Evolutionary conservation across 345 rosid genomes (phyloP).

Genomic region (Cardamine chenopodiifolia): DNA sequence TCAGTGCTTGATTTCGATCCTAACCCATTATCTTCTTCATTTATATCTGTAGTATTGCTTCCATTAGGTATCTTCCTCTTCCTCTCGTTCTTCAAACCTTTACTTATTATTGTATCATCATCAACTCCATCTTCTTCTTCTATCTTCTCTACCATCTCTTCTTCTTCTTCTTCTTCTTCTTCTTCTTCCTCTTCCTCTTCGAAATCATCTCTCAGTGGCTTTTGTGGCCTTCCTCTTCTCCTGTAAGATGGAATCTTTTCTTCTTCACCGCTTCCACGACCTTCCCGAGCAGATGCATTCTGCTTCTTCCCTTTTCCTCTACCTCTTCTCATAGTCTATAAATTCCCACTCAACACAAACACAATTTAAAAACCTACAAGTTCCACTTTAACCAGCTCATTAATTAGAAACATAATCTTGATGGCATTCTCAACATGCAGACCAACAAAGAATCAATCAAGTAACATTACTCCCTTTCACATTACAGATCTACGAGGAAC

Average conservation of each 20-base stretch:
- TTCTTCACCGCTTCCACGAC: slow-evolving; percentile 63
- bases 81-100: slow-evolving; percentile 52
- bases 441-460: background rate
- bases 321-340: slow-evolving; percentile 50
- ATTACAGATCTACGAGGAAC: background rate
- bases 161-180: slow-evolving; percentile 20
- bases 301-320: slow-evolving; percentile 80
- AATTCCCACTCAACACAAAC: background rate
- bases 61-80: slow-evolving; percentile 60
- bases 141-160: slow-evolving; percentile 20
- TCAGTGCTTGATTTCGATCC: slow-evolving; percentile 48
- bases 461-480: background rate
- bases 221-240: slow-evolving; percentile 79
- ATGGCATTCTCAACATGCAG: background rate
- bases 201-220: slow-evolving; percentile 52
- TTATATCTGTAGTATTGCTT: slow-evolving; percentile 23
- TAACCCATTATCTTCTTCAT: slow-evolving; percentile 56
- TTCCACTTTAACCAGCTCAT: background rate
- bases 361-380: slow-evolving; percentile 10
- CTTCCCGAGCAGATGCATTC: slow-evolving; percentile 49
- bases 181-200: slow-evolving; percentile 51
- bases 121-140: slow-evolving; percentile 41
- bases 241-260: slow-evolving; percentile 55
- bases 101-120: slow-evolving; percentile 41
- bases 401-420: background rate